Base-by-base conservation (phyloP, 1,139 yeast genomes). In the Magnusiomyces suaveolens region DNA sequence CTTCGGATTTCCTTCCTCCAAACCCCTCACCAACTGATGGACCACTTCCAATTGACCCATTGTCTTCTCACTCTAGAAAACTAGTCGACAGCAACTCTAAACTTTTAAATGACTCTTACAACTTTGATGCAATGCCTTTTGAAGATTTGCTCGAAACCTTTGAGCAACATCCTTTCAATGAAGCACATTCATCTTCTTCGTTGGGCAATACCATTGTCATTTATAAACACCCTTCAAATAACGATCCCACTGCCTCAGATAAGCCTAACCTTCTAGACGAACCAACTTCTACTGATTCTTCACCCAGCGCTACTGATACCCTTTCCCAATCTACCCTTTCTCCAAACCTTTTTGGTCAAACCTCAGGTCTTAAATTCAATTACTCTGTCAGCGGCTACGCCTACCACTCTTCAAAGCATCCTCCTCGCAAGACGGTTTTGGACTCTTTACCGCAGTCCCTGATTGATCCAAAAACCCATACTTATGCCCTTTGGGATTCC, bases 381-480 rank as follows among this genome's bases (percentile, higher is more conserved):
- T 55, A 38, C 46, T 55, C 54, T 10, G 51, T 54, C 18, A 43
- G 55, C 14, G 57, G 57, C 24, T 32, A 44, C 36, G 52, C 55
- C 12, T 48, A 52, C 43, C 57, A 55, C 21, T n/a, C 55, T 1
- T 52, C 54, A 24, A 55, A 55, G 38, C 48, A 55, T 41, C 55
- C 57, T 1, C 48, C 55, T 14, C 50, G 57, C 3, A 36, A 44
- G 20, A 52, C 52, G 21, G 33, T 55, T 6, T 48, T 41, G 20
- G 38, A 43, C 25, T 48, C 57, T 23, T 54, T 55, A 20, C 55
- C 57, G 3, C 36, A 50, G 23, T 51, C 43, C 20, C 43, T 55
- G 29, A 47, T 55, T 43, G n/a, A 43, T 50, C 33, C 46, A 38
- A 24, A 52, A 50, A 2, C 32, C 23, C 26, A 50, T 50, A 21